A percentile compares a stretch with the other conserved stretches of the same genome.
phyloP scores from a whole-genome alignment of 192 early-diverging fungal species.

The Backusella luteola region DNA sequence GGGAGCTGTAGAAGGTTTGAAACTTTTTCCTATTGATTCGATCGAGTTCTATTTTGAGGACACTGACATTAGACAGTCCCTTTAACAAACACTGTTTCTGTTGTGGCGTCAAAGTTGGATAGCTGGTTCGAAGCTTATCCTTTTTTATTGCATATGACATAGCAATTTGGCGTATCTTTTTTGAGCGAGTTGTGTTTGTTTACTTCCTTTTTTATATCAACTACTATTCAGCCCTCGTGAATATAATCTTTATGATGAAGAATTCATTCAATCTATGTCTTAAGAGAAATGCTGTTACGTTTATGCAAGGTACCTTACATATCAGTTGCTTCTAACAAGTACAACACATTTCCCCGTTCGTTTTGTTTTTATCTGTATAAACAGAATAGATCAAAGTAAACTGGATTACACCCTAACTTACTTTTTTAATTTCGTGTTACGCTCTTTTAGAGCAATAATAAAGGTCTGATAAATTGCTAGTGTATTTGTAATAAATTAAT shows the following conservation, averaged over 20 bases:
- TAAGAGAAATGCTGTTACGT: background rate
- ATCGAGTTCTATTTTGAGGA: background rate
- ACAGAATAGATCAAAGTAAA: background rate
- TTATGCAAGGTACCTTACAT: too few species aligned
- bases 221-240: background rate
- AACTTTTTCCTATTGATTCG: background rate
- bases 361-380: background rate
- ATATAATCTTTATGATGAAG: background rate
- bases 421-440: background rate
- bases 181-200: background rate
- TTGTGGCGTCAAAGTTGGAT: background rate
- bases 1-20: background rate
- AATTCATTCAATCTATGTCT: background rate
- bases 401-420: background rate
- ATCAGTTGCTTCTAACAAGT: too few species aligned
- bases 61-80: background rate
- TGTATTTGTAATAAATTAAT: background rate
- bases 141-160: background rate
- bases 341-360: too few species aligned
- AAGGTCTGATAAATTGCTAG: background rate
- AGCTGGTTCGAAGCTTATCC: background rate
- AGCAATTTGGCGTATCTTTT: background rate
- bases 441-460: background rate
- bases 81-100: background rate
- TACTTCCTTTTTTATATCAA: background rate